Base-by-base conservation (phyloP, 1,284 basidiomycete species). In the Cryptococcus sp. region DNA sequence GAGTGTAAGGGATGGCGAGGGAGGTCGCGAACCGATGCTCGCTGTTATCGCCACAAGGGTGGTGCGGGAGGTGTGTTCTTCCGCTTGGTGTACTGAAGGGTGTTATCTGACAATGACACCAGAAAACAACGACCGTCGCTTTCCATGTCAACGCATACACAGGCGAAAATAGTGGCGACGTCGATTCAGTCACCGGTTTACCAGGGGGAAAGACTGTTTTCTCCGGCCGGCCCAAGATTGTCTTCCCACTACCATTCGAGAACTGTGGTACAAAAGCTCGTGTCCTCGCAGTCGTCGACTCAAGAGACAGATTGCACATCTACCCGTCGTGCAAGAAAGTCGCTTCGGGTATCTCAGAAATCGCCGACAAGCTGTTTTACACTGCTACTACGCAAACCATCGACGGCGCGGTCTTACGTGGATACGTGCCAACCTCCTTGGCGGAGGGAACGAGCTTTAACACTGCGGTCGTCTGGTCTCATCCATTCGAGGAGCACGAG, bases 61-160 rank as follows among this genome's bases (percentile, higher is more conserved):
- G 15, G 53, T 53, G 2, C 62, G 48, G 16, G 57, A 65, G 39
- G 73, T 73, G 44, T 27, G 23, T 48, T 8, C 17, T 27, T 17
- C 1, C 31, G 31, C 2, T 10, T 35, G 31, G 2, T 13, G 31
- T 35, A 5, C 10, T 35, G 31, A 35, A 3, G 5, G 31, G 13
- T 35, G 31, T 35, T 35, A 5, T 35, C 31, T 35, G 31, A 35
- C 31, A 35, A 35, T 35, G 8, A 35, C 5, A 35, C 5, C 1
- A 16, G 22, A 47, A 7, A 35, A 8, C 16, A 19, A 88, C 48
- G 1, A 77, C 89, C 0, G 85, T 92, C 3, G 70, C 88, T 15
- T 93, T 87, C 81, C 88, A 91, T 64, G 78, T 94, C 53, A 84
- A 93, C 65, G 88, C 89, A 0, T 76, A 90, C 46, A 92, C 88